A percentile compares a stretch with the other conserved stretches of the same genome.
These are phyloP conservation scores for California macrophylla DNA, from an alignment of 441 rosid species.

Conservation along the genomic window DNA sequence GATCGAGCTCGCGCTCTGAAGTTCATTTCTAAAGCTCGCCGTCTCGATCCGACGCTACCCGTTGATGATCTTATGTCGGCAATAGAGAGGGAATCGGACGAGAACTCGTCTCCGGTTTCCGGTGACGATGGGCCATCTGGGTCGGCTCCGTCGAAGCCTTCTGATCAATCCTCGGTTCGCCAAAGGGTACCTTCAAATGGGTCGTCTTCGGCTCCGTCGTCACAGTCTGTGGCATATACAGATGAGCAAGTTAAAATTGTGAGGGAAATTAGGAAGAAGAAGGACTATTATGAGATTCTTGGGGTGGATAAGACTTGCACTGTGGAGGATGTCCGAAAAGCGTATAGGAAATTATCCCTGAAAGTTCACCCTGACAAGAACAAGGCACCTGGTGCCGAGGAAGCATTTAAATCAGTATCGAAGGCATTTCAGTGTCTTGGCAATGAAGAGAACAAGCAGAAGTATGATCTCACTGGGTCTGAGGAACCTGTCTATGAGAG, in stretches of 20 bases:
- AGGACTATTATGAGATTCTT: conserved; percentile 69
- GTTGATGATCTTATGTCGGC: conserved; percentile 51
- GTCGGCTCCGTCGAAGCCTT: conserved; percentile 22
- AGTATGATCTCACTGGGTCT: conserved; percentile 62
- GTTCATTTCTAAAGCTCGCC: conserved; percentile 73
- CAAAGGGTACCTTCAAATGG: conserved; percentile 36
- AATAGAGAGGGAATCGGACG: conserved; percentile 23
- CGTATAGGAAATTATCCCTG: conserved; percentile 70
- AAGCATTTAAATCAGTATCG: conserved; percentile 74
- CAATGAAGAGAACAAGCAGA: conserved; percentile 51
- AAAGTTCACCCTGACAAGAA: conserved; percentile 95
- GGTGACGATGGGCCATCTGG: conserved; percentile 24
- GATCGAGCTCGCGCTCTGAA: conserved; percentile 70
- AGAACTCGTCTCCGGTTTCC: conserved; percentile 17
- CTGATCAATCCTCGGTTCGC: conserved; percentile 51
- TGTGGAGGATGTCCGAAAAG: conserved; percentile 71
- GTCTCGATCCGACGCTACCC: conserved; percentile 64
- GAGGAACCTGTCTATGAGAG: conserved; percentile 63
- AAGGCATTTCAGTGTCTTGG: conserved; percentile 87
- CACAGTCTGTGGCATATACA: conserved; percentile 39
- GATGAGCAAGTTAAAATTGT: conserved; percentile 71
- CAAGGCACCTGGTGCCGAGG: conserved; percentile 87
- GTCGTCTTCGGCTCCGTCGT: conserved; percentile 30
- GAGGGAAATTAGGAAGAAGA: conserved; percentile 62
- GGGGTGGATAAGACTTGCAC: conserved; percentile 52